phyloP scores from a whole-genome alignment of 805 yeast genomes.

The Candida namnaoensis region DNA sequence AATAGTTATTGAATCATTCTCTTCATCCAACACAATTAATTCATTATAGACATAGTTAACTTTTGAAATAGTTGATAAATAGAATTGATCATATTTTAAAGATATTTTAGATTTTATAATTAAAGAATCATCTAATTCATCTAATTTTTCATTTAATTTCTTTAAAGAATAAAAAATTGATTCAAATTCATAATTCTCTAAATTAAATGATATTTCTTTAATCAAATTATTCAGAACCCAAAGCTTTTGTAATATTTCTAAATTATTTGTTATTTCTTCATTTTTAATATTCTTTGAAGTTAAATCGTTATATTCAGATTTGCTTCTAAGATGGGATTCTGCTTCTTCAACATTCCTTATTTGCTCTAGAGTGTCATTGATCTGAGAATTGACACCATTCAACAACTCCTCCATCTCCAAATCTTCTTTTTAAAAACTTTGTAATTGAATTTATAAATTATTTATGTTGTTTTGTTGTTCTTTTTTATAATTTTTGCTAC shows the following conservation, averaged over 20 bases:
- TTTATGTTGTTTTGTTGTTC: too few relatives aligned
- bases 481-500: too few relatives aligned
- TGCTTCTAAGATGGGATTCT: too few relatives aligned
- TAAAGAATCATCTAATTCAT: neutral
- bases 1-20: neutral
- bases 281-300: neutral
- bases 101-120: neutral
- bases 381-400: too few relatives aligned
- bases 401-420: too few relatives aligned
- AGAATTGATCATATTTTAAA: constrained; percentile 3
- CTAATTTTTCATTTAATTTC: constrained; percentile 7
- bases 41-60: constrained; percentile 8
- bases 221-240: constrained; percentile 15
- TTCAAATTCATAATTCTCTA: constrained; percentile 16
- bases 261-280: constrained; percentile 7
- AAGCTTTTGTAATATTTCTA: constrained; percentile 11
- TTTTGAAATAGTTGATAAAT: constrained; percentile 1
- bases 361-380: too few relatives aligned
- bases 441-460: too few relatives aligned
- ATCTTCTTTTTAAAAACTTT: too few relatives aligned
- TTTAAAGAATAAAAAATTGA: constrained; percentile 11
- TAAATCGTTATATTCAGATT: too few relatives aligned
- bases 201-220: constrained; percentile 15
- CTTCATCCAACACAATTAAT: constrained; percentile 3
- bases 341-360: too few relatives aligned